phyloP scores from a whole-genome alignment of 2,329 filamentous ascomycete species.

The Fusarium redolens region DNA sequence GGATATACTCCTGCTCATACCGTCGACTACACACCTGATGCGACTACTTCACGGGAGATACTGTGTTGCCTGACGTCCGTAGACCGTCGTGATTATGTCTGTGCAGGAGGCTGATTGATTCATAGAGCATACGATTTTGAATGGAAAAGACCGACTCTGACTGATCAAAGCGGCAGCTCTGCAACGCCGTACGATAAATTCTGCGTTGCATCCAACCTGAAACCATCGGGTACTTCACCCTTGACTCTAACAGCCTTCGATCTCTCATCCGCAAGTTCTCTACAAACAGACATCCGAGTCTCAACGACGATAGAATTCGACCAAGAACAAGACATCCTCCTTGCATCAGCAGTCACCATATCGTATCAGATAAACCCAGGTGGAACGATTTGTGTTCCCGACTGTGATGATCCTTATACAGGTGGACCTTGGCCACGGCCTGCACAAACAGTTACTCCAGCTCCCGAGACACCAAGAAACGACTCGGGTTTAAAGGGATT shows the following conservation, averaged over 20 bases:
- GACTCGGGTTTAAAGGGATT: background rate
- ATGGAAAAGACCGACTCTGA: background rate
- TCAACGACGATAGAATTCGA: background rate
- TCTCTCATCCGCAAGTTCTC: background rate
- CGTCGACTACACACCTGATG: rapidly evolving
- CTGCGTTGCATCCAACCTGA: background rate
- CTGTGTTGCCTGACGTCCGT: background rate
- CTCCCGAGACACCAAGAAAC: background rate
- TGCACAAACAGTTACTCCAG: background rate
- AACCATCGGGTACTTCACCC: background rate
- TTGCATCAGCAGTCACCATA: background rate
- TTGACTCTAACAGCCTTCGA: background rate
- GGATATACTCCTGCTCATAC: background rate
- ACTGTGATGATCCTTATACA: background rate
- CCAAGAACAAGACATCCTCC: background rate
- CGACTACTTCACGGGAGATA: background rate
- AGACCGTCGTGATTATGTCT: too few species aligned
- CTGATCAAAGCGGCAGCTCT: background rate
- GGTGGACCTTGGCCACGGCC: background rate
- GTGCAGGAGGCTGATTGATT: background rate
- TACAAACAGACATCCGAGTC: background rate
- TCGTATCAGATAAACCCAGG: background rate
- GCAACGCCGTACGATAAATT: background rate
- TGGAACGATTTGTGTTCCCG: background rate
- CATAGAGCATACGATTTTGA: background rate